Evolutionary conservation across 345 rosid species (phyloP), one percentile per base, ranked within the genome.

Genomic region (Citrus cavaleriei): DNA sequence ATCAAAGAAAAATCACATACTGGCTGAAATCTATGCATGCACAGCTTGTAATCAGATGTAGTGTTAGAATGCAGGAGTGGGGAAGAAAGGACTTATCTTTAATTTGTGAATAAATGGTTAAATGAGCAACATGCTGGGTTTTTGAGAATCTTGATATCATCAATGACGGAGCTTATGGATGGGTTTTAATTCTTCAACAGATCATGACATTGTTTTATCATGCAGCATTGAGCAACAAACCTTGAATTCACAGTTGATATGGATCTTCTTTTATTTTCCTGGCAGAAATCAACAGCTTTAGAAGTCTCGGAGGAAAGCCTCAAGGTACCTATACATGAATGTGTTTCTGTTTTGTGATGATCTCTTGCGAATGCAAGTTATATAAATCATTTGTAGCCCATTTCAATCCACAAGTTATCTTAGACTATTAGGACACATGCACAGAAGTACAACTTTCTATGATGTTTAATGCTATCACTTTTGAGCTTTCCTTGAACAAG

Each of bases 271-370:
- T 62, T 78, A 42, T 70, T 74, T 80, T 77, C 51, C 18, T 72
- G 80, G 84, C 92, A 95, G 98, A 95, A 95, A 93, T 78, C 92
- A 67, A 75, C 92, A 58, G 96, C 95, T 77, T 81, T 90, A 86
- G 97, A 95, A 58, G 88, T 87, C 27, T 79, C 86, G 2, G 97
- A 91, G 80, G 97, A 93, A 81, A 87, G 85, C 75, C 92, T 92
- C 32, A 90, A 91, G 98, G 97, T 94, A 89, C 24, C 40, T 54
- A 51, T 57, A 10, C 49, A 28, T 46, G 46, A 74, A 46, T 40
- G 59, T 42, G 40, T 28, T 59, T 16, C 37, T 77, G 77, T 27
- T 70, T 12, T 27, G 37, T 18, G 51, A 25, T 63, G 10, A 5
- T 24, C 54, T 4, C 12, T 40, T 14, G 40, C 27, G 38, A 12